These are phyloP conservation scores for Monosporascus sp. DNA, from an alignment of 2,329 filamentous ascomycete genomes.

Conservation along the genomic window DNA sequence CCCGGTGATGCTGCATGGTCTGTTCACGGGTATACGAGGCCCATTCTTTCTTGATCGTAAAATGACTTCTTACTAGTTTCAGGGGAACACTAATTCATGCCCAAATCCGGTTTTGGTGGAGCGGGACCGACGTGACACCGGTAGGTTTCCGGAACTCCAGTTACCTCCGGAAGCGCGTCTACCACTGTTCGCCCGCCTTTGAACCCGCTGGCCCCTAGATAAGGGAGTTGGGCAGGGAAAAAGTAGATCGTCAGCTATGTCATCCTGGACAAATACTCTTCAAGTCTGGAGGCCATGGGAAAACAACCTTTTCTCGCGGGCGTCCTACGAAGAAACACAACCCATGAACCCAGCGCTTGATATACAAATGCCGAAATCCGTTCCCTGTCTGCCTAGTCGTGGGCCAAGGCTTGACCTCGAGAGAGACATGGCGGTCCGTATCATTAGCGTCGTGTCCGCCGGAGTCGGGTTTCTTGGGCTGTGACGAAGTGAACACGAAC, in stretches of 20 bases:
- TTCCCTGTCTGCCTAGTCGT: neutral
- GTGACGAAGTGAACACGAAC: neutral
- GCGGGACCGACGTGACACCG: no score
- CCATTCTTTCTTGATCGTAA: neutral
- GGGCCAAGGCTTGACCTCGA: neutral
- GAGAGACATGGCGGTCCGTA: neutral
- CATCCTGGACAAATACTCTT: neutral
- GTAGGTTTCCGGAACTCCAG: no score
- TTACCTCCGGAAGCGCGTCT: no score
- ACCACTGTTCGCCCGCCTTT: no score
- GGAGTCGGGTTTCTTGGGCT: neutral
- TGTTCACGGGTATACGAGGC: no score
- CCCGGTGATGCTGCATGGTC: slow-evolving; percentile 44
- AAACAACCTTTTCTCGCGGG: slow-evolving; percentile 1
- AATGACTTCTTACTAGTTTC: neutral
- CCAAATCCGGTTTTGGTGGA: no score
- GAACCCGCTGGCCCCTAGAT: no score
- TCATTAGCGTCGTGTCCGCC: neutral
- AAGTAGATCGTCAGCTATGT: no score
- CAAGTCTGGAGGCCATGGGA: slow-evolving; percentile 4
- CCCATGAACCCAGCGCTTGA: slow-evolving; percentile 3
- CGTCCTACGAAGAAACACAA: slow-evolving; percentile 3
- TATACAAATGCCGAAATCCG: slow-evolving; percentile 1
- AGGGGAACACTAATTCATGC: no score
- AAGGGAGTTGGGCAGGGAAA: no score